Conservation (phyloP, 345 rosid species). For the Lumnitzera littorea region DNA sequence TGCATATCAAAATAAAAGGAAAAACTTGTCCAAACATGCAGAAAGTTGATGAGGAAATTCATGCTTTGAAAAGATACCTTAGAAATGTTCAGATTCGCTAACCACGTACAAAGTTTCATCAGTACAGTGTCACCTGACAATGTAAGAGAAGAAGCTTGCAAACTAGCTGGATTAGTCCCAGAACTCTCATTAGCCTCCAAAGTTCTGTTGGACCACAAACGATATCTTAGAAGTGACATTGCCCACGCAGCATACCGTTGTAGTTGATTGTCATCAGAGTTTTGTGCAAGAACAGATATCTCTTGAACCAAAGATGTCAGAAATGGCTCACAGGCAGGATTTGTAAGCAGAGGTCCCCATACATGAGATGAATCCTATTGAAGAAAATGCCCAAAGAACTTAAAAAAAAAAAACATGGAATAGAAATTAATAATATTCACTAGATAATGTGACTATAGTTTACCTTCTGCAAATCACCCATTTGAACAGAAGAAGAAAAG, state of each 20-base stretch:
- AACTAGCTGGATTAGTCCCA: conserved; percentile 27
- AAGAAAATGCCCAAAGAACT: conserved; percentile 17
- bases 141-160: conserved; percentile 36
- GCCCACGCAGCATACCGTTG: conserved; percentile 88
- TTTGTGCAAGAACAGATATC: conserved; percentile 73
- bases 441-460: conserved; percentile 4
- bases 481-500: conserved; percentile 25
- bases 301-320: conserved; percentile 68
- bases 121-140: conserved; percentile 59
- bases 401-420: conserved; percentile 1
- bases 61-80: conserved; percentile 29
- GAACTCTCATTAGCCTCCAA: conserved; percentile 15
- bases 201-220: conserved; percentile 50
- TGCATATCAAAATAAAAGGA: too few relatives aligned
- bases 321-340: conserved; percentile 39
- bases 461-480: conserved; percentile 46
- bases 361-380: conserved; percentile 54
- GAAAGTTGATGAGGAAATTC: too few relatives aligned
- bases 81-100: conserved; percentile 36
- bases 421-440: not conserved
- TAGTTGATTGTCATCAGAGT: conserved; percentile 56
- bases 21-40: too few relatives aligned
- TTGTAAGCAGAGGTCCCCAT: conserved; percentile 52
- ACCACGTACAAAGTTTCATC: conserved; percentile 61
- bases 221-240: conserved; percentile 59